Evolutionary conservation across 345 rosid genomes (phyloP), one percentile per base, ranked within the genome.

Genomic region (Eucalyptus brandiana): DNA sequence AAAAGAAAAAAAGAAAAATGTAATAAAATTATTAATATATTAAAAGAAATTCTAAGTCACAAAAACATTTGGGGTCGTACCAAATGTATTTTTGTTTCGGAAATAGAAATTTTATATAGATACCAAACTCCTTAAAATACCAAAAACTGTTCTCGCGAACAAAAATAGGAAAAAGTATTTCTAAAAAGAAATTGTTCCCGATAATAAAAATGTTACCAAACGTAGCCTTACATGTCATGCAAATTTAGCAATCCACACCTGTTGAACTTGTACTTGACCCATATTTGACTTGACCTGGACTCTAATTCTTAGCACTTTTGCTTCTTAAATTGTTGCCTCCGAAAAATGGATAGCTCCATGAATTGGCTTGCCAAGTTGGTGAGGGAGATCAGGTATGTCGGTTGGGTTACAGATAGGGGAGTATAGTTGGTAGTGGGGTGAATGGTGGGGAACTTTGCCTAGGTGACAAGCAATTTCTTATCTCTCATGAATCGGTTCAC

Each of bases 131-230:
- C 7, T 49, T 49, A 49, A 49, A 49, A 49, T 49, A 49, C 51
- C 6, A 49, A 49, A 49, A 49, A 49, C 0, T 49, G 51, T 49
- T 15, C 1, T 49, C 51, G 0, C 1, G 3, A 49, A 15, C 51
- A 49, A 49, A 15, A 49, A 2, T 15, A 49, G 18, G 51, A 49
- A 14, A 49, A 49, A 49, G 1, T 15, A 8, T 50, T 50, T 16
- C 0, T 53, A 0, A 53, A 53, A 53, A 53, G 11, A 53, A 53
- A 19, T 0, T 53, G 0, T 53, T 53, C 11, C 1, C 0, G 0
- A 21, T 0, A 53, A 21, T 53, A 53, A 0, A 53, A 19, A 19
- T 53, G 58, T 53, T 21, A 53, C 1, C 5, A 21, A 53, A 19
- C 2, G 1, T 0, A 53, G 0, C 11, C 58, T 62, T 30, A n/a